These are phyloP conservation scores for Botrytis deweyae DNA, from an alignment of 2,329 filamentous ascomycete genomes.

Conservation along the genomic window DNA sequence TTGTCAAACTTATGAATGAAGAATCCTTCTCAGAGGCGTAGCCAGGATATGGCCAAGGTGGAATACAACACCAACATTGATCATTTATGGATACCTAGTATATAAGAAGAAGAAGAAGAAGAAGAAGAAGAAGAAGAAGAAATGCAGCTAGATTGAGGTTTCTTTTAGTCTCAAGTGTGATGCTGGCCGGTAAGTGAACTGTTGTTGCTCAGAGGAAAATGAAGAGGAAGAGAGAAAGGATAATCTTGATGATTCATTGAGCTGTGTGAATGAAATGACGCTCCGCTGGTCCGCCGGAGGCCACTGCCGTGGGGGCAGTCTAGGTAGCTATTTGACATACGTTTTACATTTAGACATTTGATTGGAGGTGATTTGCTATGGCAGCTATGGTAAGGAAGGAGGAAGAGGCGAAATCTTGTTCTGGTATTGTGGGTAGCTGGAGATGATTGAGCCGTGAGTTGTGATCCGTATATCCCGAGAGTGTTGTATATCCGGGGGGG, in stretches of 20 bases:
- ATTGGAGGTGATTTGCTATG: not conserved
- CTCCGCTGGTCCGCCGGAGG: not conserved
- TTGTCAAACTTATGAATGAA: not conserved
- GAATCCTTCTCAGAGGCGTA: not conserved
- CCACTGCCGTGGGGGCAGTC: not conserved
- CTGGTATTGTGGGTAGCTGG: not conserved
- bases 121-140: too few relatives aligned
- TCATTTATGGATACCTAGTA: too few relatives aligned
- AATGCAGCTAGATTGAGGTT: too few relatives aligned
- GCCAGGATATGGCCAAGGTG: not conserved
- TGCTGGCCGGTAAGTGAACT: not conserved
- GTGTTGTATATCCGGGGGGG: not conserved
- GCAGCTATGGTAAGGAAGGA: not conserved
- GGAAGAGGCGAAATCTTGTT: not conserved
- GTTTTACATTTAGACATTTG: not conserved
- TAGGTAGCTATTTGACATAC: not conserved
- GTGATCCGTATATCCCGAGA: not conserved
- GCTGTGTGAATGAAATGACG: not conserved
- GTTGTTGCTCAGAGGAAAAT: not conserved
- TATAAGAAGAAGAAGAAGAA: too few relatives aligned
- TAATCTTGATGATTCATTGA: not conserved
- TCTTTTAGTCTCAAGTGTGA: too few relatives aligned
- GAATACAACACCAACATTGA: not conserved
- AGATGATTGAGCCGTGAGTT: not conserved
- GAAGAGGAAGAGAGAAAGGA: not conserved